A percentile compares a stretch with the other conserved stretches of the same genome.
phyloP scores from a whole-genome alignment of 352 stramenopile species.

The Peronospora tabacina region DNA sequence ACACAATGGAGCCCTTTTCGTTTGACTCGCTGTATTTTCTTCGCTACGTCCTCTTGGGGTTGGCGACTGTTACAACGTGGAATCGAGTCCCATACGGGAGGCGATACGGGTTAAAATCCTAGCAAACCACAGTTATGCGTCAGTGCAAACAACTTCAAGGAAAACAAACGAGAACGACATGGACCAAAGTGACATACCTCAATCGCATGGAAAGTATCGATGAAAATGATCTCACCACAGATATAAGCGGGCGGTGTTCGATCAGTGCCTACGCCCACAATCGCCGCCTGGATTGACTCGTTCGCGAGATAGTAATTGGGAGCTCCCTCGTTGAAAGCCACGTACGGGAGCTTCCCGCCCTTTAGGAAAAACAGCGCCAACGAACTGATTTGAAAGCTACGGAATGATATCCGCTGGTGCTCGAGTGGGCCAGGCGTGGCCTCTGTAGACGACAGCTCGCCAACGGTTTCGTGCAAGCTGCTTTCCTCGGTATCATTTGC shows the following conservation, averaged over 20 bases:
- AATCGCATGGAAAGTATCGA: slow-evolving; percentile 73
- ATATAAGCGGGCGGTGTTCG: slow-evolving; percentile 67
- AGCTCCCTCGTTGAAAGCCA: slow-evolving; percentile 75
- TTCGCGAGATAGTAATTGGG: slow-evolving; percentile 75
- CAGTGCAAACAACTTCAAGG: neutral
- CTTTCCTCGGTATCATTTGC: slow-evolving; percentile 25
- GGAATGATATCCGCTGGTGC: slow-evolving; percentile 71
- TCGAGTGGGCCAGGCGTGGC: slow-evolving; percentile 20
- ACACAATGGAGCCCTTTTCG: too few relatives aligned
- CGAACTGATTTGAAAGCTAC: slow-evolving; percentile 76
- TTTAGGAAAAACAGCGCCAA: slow-evolving; percentile 75
- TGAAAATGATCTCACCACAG: slow-evolving; percentile 78
- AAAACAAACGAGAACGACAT: neutral
- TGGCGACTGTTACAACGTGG: slow-evolving; percentile 71
- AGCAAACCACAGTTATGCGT: slow-evolving; percentile 6
- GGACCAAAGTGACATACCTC: slow-evolving; percentile 51
- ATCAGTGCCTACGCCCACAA: slow-evolving; percentile 43
- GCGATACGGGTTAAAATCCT: slow-evolving; percentile 82
- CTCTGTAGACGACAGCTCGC: slow-evolving; percentile 9
- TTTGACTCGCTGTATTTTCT: too few relatives aligned
- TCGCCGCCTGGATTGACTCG: slow-evolving; percentile 68
- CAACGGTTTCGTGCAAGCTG: slow-evolving; percentile 22
- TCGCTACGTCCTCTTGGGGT: slow-evolving; percentile 50
- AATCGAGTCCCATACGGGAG: slow-evolving; percentile 68
- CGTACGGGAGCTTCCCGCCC: slow-evolving; percentile 64